These are phyloP conservation scores for Solanum phureja DNA, from an alignment of 257 asterid genomes.

Conservation along the genomic window DNA sequence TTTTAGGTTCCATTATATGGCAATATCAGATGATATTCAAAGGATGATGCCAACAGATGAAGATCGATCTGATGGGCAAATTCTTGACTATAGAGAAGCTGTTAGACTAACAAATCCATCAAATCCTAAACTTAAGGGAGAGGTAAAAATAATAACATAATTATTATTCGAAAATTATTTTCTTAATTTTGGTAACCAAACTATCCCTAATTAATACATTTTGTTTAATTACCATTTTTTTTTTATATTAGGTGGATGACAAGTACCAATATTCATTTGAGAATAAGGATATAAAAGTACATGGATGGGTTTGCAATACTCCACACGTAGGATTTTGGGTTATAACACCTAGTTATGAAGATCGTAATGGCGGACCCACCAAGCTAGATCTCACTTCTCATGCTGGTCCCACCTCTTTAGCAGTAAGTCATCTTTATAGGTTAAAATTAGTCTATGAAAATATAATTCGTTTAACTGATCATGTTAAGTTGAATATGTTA, in stretches of 20 bases:
- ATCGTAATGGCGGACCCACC: conserved; percentile 7
- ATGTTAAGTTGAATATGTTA: neutral
- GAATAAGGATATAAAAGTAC: conserved; percentile 9
- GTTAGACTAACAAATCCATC: conserved; percentile 24
- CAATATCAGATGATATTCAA: conserved; percentile 52
- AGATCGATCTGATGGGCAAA: conserved; percentile 32
- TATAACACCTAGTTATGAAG: conserved; percentile 9
- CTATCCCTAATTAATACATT: neutral
- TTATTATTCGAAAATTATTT: neutral
- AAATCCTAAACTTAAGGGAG: conserved; percentile 6
- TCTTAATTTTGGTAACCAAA: neutral
- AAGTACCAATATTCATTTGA: conserved; percentile 11
- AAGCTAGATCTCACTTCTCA: conserved; percentile 13
- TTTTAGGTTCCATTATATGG: conserved; percentile 63
- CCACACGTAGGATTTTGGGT: conserved; percentile 15
- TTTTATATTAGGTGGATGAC: conserved; percentile 8
- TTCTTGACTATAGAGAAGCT: conserved; percentile 58
- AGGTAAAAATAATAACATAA: conserved; percentile 12
- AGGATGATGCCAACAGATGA: conserved; percentile 46
- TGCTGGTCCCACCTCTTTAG: neutral
- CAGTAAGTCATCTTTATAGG: neutral
- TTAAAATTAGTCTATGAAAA: neutral
- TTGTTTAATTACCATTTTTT: neutral
- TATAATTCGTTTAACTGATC: neutral
- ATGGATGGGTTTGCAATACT: conserved; percentile 8